Evolutionary conservation across 495 filamentous ascomycete species (phyloP).

Genomic region (Aspergillus diversus): DNA sequence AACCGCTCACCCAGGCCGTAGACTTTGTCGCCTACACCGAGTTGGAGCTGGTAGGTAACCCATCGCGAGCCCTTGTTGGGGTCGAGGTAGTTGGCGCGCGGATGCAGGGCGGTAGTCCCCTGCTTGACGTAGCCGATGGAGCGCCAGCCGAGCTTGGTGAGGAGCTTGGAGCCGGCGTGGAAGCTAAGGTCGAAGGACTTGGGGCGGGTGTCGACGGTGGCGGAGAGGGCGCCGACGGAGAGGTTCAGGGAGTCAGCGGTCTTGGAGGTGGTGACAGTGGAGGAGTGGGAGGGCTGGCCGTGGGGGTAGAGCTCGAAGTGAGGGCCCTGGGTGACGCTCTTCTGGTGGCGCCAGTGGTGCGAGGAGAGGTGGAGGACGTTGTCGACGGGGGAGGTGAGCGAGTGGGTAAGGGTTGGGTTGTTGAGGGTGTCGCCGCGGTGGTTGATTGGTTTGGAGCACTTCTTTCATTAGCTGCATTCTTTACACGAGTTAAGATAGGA

Average conservation of each 20-base stretch:
- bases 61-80: conserved; percentile 19
- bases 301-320: conserved; percentile 19
- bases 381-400: conserved; percentile 14
- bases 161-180: conserved; percentile 12
- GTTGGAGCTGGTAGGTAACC: conserved; percentile 21
- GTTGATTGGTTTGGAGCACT: conserved; percentile 19
- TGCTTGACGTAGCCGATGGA: conserved; percentile 20
- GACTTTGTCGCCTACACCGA: conserved; percentile 19
- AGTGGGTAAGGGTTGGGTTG: conserved; percentile 17
- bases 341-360: conserved; percentile 17
- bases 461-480: neutral
- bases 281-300: neutral
- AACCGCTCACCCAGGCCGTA: conserved; percentile 20
- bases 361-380: conserved; percentile 17
- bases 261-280: conserved; percentile 14
- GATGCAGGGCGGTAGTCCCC: conserved; percentile 17
- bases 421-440: conserved; percentile 19
- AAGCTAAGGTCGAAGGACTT: conserved; percentile 20
- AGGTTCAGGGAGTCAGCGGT: conserved; percentile 1
- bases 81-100: conserved; percentile 18
- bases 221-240: conserved; percentile 3
- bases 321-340: conserved; percentile 15
- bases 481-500: no score
- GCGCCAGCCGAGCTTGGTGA: conserved; percentile 17
- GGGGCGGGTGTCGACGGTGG: conserved; percentile 16